A percentile compares a stretch with the other conserved stretches of the same genome.
phyloP scores from a whole-genome alignment of 192 early-diverging fungal genomes.

The Podila verticillata region DNA sequence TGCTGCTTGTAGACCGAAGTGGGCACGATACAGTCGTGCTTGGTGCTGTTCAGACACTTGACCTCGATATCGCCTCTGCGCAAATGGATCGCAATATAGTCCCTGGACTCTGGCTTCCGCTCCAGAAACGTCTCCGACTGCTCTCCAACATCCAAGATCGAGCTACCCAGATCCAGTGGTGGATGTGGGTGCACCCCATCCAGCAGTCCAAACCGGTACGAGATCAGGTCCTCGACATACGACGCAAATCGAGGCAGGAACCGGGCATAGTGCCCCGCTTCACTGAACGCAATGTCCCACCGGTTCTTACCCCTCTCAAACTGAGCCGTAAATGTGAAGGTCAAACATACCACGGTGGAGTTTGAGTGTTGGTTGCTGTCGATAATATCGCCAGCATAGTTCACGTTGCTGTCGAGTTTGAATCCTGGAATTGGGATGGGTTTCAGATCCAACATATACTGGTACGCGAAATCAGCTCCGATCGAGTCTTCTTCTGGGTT shows the following conservation, averaged over 20 bases:
- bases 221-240: constrained; percentile 38
- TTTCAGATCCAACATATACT: constrained; percentile 18
- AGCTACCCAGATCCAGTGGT: constrained; percentile 23
- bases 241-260: constrained; percentile 38
- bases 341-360: constrained; percentile 23
- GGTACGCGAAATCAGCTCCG: constrained; percentile 42
- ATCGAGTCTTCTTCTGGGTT: constrained; percentile 36
- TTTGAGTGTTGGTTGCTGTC: constrained; percentile 32
- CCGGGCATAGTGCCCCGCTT: constrained; percentile 18
- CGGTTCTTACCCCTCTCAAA: constrained; percentile 19
- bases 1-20: constrained; percentile 26
- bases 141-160: constrained; percentile 26
- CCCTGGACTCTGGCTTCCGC: constrained; percentile 14
- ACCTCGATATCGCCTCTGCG: constrained; percentile 31
- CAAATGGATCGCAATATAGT: constrained; percentile 44
- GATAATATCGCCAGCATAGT: constrained; percentile 26
- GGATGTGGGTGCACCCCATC: constrained; percentile 17
- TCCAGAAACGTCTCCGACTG: constrained; percentile 20
- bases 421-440: constrained; percentile 25
- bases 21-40: constrained; percentile 27
- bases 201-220: constrained; percentile 23
- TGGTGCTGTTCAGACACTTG: constrained; percentile 16
- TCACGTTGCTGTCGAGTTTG: background rate
- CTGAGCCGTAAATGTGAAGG: constrained; percentile 34
- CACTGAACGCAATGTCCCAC: constrained; percentile 24